These are phyloP conservation scores for Leptographium galeiforme DNA, from an alignment of 2,329 filamentous ascomycete species.

Conservation along the genomic window DNA sequence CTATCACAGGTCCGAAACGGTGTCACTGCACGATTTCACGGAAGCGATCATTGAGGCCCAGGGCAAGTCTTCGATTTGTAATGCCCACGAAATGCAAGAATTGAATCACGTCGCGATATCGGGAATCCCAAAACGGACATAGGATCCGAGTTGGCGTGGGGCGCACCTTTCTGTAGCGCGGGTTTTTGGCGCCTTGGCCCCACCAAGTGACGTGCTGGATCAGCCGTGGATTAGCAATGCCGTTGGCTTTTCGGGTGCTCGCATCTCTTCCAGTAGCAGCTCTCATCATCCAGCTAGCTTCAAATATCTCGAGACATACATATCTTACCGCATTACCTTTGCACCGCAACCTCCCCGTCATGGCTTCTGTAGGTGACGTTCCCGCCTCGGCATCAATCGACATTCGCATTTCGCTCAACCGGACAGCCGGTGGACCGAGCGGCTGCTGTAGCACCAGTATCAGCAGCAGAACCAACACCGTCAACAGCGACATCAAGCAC, in stretches of 20 bases:
- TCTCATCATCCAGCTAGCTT: not conserved
- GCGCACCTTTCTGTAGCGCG: not conserved
- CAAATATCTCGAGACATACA: not conserved
- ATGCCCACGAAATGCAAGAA: not conserved
- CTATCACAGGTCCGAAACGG: constrained; percentile 17
- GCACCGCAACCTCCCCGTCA: not conserved
- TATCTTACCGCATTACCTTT: not conserved
- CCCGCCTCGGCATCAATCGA: not conserved
- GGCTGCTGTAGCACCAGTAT: not conserved
- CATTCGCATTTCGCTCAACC: not conserved
- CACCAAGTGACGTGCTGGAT: not conserved
- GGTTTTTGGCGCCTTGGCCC: not conserved
- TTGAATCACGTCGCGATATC: too few species aligned
- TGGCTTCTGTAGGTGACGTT: not conserved
- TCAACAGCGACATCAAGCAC: not conserved
- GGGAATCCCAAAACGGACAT: not conserved
- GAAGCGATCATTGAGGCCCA: too few species aligned
- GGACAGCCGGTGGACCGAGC: not conserved
- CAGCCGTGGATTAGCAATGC: not conserved
- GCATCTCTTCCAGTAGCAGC: not conserved
- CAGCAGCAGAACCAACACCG: not conserved
- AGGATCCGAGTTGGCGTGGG: not conserved
- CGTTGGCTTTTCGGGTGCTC: not conserved
- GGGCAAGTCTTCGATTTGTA: not conserved
- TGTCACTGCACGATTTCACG: not conserved